phyloP scores from a whole-genome alignment of 768 basidiomycete species.

The Calvatia gigantea region DNA sequence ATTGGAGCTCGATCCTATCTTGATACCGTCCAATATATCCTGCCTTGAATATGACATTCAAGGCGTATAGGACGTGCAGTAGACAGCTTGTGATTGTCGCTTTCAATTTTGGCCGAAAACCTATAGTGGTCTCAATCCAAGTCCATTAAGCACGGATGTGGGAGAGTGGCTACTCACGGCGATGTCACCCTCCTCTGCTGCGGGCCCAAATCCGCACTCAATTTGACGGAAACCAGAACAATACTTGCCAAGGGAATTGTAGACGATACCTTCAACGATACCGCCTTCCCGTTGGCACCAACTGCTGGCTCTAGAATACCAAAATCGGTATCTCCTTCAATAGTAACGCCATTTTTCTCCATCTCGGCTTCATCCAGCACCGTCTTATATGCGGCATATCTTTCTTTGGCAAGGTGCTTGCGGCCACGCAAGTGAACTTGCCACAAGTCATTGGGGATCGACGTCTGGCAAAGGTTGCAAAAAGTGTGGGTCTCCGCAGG shows the following conservation, averaged over 20 bases:
- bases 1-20: constrained; percentile 49
- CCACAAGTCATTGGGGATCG: constrained; percentile 27
- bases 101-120: constrained; percentile 21
- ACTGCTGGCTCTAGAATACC: constrained; percentile 41
- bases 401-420: constrained; percentile 34
- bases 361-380: constrained; percentile 50
- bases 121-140: constrained; percentile 13
- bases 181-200: constrained; percentile 8
- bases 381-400: constrained; percentile 34
- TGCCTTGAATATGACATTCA: constrained; percentile 33
- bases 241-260: constrained; percentile 27
- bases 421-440: constrained; percentile 23
- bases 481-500: constrained; percentile 16
- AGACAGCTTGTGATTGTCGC: constrained; percentile 19
- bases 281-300: constrained; percentile 22
- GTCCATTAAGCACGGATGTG: background rate
- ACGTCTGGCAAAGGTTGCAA: constrained; percentile 27
- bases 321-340: constrained; percentile 46
- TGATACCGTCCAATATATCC: constrained; percentile 43
- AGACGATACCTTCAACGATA: constrained; percentile 22
- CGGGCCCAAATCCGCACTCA: constrained; percentile 2
- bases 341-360: constrained; percentile 48
- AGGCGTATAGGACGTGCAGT: constrained; percentile 19
- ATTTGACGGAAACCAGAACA: constrained; percentile 15
- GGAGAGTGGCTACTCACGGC: background rate